Evolutionary conservation across 176 grass and related monocot genomes (phyloP), one percentile per base, ranked within the genome.

Genomic region (Poa annua): DNA sequence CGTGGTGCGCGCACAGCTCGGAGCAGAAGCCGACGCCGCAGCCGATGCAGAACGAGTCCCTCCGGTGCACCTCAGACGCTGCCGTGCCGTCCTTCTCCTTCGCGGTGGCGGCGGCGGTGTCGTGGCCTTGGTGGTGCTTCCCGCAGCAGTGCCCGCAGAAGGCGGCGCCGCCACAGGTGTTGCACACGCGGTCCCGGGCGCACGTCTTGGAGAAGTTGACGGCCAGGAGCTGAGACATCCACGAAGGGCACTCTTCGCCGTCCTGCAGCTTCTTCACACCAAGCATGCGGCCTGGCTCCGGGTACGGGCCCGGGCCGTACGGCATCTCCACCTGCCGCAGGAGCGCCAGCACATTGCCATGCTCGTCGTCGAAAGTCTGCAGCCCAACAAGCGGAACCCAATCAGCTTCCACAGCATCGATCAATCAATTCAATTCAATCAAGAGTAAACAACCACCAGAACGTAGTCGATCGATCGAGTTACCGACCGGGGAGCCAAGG

Each of bases 131-230:
- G 76, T 78, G 76, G 38, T 78, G 76, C 55, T 62, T 38, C 36
- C 55, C 38, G 5, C 76, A 78, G 56, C 76, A 78, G 38, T 62
- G 76, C 8, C 15, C 21, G 55, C 55, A 78, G 55, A 78, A 78
- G 13, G 2, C 21, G 21, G 35, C 36, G 21, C n/a, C 35, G 75
- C 35, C 35, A 8, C 56, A 78, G 38, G 76, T 47, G 15, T 16
- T 45, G 38, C 76, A 78, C 14, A 39, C 36, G 76, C 54, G 55
- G 38, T 62, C 56, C 55, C 14, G 2, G 21, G 35, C 15, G 38
- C 76, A 45, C 22, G 7, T 47, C 76, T 60, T 19, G 76, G 14
- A 6, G 56, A 78, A 63, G 11, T 63, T 24, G 1, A 9, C 76
- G 15, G 4, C 1, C 6, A 29, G 0, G 76, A 78, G 76, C 36